These are phyloP conservation scores for Ambrosiella cleistominuta DNA, from an alignment of 2,329 filamentous ascomycete species.

Conservation along the genomic window DNA sequence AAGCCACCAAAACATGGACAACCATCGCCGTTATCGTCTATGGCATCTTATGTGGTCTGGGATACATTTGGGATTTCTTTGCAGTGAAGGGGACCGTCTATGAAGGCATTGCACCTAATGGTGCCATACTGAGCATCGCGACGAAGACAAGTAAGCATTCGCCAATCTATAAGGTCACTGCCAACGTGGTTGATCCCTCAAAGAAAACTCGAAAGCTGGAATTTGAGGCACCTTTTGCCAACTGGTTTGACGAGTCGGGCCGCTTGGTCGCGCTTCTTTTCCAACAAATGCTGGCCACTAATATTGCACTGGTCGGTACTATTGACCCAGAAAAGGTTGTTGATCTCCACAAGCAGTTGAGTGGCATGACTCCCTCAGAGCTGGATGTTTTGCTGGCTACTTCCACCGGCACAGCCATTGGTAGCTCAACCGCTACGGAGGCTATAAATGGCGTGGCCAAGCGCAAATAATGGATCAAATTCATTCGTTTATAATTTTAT, in stretches of 20 bases:
- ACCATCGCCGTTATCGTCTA: slow-evolving; percentile 64
- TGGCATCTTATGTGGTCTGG: slow-evolving; percentile 54
- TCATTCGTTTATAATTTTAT: not conserved
- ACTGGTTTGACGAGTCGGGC: slow-evolving; percentile 60
- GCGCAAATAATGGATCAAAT: not conserved
- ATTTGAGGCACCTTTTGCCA: slow-evolving; percentile 47
- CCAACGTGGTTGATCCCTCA: slow-evolving; percentile 33
- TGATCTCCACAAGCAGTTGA: slow-evolving; percentile 21
- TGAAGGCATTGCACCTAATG: slow-evolving; percentile 47
- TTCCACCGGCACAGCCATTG: not conserved
- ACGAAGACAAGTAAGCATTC: slow-evolving; percentile 62
- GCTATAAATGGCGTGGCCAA: not conserved
- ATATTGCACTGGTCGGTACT: slow-evolving; percentile 46
- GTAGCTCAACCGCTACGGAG: not conserved
- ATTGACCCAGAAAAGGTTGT: slow-evolving; percentile 43
- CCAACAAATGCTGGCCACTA: slow-evolving; percentile 58
- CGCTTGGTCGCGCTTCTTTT: slow-evolving; percentile 59
- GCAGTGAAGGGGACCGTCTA: slow-evolving; percentile 76
- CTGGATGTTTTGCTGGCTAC: slow-evolving; percentile 29
- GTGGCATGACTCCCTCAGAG: slow-evolving; percentile 28
- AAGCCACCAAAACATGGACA: slow-evolving; percentile 66
- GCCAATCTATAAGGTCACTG: slow-evolving; percentile 60
- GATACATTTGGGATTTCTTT: slow-evolving; percentile 71
- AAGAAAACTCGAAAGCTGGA: slow-evolving; percentile 28
- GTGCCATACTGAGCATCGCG: slow-evolving; percentile 51